Evolutionary conservation across 805 yeast genomes (phyloP).

Genomic region (Kazachstania bromeliacearum): DNA sequence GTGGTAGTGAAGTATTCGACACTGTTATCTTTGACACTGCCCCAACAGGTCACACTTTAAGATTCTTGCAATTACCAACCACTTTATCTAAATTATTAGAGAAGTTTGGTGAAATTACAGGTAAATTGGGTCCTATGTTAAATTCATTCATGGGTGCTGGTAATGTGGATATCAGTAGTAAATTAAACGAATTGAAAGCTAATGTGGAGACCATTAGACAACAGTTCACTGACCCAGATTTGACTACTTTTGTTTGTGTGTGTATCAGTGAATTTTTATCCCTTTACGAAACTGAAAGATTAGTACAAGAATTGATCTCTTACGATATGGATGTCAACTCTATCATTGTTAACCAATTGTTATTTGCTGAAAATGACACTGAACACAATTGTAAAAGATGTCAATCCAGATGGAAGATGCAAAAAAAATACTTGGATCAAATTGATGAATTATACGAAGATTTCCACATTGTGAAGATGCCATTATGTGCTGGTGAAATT

Average conservation of each 20-base stretch:
- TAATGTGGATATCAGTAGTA: slow-evolving; percentile 59
- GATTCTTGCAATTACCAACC: slow-evolving; percentile 90
- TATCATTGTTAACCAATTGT: slow-evolving; percentile 87
- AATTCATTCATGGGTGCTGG: slow-evolving; percentile 66
- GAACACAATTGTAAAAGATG: slow-evolving; percentile 80
- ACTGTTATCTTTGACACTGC: slow-evolving; percentile 98
- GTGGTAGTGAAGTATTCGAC: slow-evolving; percentile 45
- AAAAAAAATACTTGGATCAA: slow-evolving; percentile 86
- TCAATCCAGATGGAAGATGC: slow-evolving; percentile 90
- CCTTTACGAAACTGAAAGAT: slow-evolving; percentile 92
- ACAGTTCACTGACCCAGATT: slow-evolving; percentile 91
- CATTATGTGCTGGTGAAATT: slow-evolving; percentile 88
- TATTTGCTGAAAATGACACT: slow-evolving; percentile 66
- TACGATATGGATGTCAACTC: slow-evolving; percentile 96
- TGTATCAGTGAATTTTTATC: slow-evolving; percentile 96
- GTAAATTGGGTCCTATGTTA: slow-evolving; percentile 85
- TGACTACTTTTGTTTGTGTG: slow-evolving; percentile 92
- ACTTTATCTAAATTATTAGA: slow-evolving; percentile 80
- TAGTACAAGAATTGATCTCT: slow-evolving; percentile 91
- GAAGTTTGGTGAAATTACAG: slow-evolving; percentile 78
- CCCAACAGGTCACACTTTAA: slow-evolving; percentile 96
- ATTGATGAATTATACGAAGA: slow-evolving; percentile 95
- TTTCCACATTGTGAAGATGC: slow-evolving; percentile 92
- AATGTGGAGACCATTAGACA: slow-evolving; percentile 76
- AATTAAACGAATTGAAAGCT: slow-evolving; percentile 28